Conservation (phyloP, 495 filamentous ascomycete genomes). For the Podospora sp. region DNA sequence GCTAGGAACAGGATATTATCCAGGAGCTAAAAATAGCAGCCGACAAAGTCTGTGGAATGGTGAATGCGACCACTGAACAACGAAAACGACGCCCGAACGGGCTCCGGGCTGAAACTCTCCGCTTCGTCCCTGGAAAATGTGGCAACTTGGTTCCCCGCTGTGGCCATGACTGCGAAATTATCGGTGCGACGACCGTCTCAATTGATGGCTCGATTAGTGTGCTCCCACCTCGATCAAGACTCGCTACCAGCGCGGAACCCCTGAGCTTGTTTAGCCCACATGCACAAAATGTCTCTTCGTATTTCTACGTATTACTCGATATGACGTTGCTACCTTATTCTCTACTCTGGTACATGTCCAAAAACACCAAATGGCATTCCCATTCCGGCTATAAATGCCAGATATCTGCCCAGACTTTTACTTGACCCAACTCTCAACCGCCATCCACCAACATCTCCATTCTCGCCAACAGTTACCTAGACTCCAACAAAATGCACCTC, state of each 20-base stretch:
- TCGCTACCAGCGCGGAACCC: neutral
- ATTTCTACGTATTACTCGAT: neutral
- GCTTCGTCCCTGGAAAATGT: neutral
- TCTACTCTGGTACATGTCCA: neutral
- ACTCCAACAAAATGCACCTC: neutral
- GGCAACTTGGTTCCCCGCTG: neutral
- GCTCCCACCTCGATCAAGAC: neutral
- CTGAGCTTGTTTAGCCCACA: neutral
- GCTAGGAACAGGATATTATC: neutral
- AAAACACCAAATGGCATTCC: neutral
- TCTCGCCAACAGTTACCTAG: neutral
- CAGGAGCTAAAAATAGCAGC: neutral
- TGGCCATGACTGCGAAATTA: neutral
- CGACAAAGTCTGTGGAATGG: neutral
- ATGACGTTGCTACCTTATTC: neutral
- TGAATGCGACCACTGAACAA: neutral
- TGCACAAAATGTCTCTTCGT: neutral
- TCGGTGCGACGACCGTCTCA: neutral
- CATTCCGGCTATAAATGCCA: neutral
- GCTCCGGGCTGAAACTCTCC: neutral
- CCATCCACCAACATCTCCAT: neutral
- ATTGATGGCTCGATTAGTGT: no score
- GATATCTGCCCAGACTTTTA: neutral
- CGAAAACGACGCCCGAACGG: neutral
- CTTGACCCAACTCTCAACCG: neutral